Evolutionary conservation across 2,329 filamentous ascomycete species (phyloP).

Genomic region (Aspergillus candidus): DNA sequence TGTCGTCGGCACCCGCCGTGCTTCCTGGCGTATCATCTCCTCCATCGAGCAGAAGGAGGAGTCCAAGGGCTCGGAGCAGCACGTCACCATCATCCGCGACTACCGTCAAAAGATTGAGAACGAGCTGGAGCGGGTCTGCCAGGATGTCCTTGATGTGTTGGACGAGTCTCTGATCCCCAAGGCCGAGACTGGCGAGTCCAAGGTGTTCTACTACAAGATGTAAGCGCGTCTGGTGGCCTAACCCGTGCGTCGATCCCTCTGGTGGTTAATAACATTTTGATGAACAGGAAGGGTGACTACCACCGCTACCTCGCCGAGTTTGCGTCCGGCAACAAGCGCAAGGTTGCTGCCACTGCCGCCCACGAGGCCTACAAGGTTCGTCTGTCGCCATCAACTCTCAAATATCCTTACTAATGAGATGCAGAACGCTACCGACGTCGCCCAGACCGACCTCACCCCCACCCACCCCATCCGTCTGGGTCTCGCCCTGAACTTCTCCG

Average conservation of each 20-base stretch:
- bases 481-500: slow-evolving; percentile 97
- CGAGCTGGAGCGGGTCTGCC: slow-evolving; percentile 95
- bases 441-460: slow-evolving; percentile 92
- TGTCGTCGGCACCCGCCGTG: slow-evolving; percentile 94
- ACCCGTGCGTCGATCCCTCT: slow-evolving; percentile 56
- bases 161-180: slow-evolving; percentile 92
- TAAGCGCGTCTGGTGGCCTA: slow-evolving; percentile 50
- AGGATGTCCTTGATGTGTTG: slow-evolving; percentile 93
- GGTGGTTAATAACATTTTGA: slow-evolving; percentile 61
- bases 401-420: background rate
- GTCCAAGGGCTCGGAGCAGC: slow-evolving; percentile 94
- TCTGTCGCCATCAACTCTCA: background rate
- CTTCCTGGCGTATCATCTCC: slow-evolving; percentile 98
- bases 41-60: slow-evolving; percentile 99
- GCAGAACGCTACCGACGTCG: slow-evolving; percentile 95
- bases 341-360: slow-evolving; percentile 87
- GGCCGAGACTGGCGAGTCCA: slow-evolving; percentile 94
- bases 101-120: slow-evolving; percentile 98
- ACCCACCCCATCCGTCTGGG: slow-evolving; percentile 98
- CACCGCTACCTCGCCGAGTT: slow-evolving; percentile 98
- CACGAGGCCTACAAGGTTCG: slow-evolving; percentile 97
- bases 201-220: slow-evolving; percentile 99
- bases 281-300: slow-evolving; percentile 92
- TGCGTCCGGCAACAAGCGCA: slow-evolving; percentile 88
- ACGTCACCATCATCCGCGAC: slow-evolving; percentile 87